phyloP scores from a whole-genome alignment of 495 filamentous ascomycete species.

The Hypomontagnella submonticulosa region DNA sequence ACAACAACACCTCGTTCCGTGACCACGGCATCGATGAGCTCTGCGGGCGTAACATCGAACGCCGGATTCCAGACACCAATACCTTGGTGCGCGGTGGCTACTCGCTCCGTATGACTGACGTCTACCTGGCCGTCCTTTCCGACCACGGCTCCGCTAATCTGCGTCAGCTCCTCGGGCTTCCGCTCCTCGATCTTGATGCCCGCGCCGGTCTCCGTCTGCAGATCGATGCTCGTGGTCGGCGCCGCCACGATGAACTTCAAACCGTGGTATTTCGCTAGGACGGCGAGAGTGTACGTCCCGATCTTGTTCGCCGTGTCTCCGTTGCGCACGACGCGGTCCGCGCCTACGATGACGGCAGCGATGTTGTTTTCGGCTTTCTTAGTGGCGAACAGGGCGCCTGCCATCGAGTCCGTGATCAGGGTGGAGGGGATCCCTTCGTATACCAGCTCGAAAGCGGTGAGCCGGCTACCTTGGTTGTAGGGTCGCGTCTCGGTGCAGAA shows the following conservation, averaged over 20 bases:
- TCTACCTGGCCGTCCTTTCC: conserved; percentile 61
- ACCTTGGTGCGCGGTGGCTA: conserved; percentile 82
- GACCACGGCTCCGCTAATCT: conserved; percentile 77
- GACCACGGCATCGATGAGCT: conserved; percentile 91
- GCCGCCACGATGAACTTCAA: conserved; percentile 96
- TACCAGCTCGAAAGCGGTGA: conserved; percentile 95
- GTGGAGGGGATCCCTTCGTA: conserved; percentile 94
- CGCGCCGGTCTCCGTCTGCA: conserved; percentile 76
- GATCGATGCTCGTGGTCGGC: conserved; percentile 92
- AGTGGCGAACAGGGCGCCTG: conserved; percentile 76
- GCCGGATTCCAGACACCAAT: conserved; percentile 95
- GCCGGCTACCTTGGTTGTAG: conserved; percentile 95
- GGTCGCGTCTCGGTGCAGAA: conserved; percentile 98
- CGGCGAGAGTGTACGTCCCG: conserved; percentile 91
- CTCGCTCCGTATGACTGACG: conserved; percentile 66
- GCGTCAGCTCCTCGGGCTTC: conserved; percentile 78
- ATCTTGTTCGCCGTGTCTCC: conserved; percentile 99
- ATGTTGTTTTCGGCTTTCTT: conserved; percentile 69
- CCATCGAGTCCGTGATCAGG: conserved; percentile 97
- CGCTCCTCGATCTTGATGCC: conserved; percentile 92
- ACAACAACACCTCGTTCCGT: conserved; percentile 91
- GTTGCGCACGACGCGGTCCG: conserved; percentile 94
- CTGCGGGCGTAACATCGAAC: conserved; percentile 91
- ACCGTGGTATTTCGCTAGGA: conserved; percentile 84
- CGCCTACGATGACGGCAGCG: conserved; percentile 89